Base-by-base conservation (phyloP, 139 green algal species). In the Pleodorina starrii region DNA sequence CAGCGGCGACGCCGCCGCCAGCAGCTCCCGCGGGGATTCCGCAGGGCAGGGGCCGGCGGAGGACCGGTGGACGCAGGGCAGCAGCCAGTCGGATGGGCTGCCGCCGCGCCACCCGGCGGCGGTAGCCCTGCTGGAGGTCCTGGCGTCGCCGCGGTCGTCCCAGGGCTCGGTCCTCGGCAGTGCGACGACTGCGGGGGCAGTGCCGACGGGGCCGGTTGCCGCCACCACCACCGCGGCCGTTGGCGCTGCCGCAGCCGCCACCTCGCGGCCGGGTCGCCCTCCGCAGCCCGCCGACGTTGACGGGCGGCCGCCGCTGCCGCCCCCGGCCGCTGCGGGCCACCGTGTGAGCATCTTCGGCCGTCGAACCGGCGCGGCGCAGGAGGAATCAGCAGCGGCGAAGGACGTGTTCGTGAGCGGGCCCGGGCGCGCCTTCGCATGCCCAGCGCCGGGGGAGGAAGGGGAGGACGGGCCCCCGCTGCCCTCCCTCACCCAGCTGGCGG, bases 401-500 rank as follows among this genome's bases (percentile, higher is more conserved):
- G n/a, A n/a, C n/a, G n/a, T n/a, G n/a, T n/a, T n/a, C n/a, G n/a
- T n/a, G n/a, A n/a, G n/a, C n/a, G n/a, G n/a, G n/a, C n/a, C n/a
- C n/a, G n/a, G n/a, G n/a, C n/a, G n/a, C n/a, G n/a, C n/a, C n/a
- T n/a, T n/a, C n/a, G n/a, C n/a, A n/a, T n/a, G n/a, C n/a, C n/a
- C n/a, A n/a, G n/a, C n/a, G n/a, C n/a, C n/a, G n/a, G n/a, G n/a
- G n/a, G n/a, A n/a, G n/a, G n/a, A n/a, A n/a, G n/a, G n/a, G n/a
- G n/a, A n/a, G n/a, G n/a, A n/a, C n/a, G n/a, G n/a, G n/a, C n/a
- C n/a, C n/a, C n/a, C n/a, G n/a, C 38, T 46, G 17, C 66, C 66
- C 0, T 79, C 82, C 23, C 35, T 88, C 23, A 88, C 82, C n/a
- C 82, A 88, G 35, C 42, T 88, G 44, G 66, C 66, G 11, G 82